Evolutionary conservation across 441 rosid species (phyloP).

Genomic region (Hura crepitans): DNA sequence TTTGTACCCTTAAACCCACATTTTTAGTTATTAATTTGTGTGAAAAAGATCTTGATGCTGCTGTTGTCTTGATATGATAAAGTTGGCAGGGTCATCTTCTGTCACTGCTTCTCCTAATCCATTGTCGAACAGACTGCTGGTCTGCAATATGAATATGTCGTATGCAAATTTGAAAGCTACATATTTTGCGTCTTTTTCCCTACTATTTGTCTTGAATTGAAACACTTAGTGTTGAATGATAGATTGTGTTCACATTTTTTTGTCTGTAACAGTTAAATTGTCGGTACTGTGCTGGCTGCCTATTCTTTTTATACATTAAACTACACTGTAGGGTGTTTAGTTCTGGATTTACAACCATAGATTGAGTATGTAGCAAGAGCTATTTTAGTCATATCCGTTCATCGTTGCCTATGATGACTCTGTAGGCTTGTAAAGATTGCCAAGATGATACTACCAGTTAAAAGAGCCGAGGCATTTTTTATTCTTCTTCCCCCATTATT

Average conservation of each 20-base stretch:
- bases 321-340: background rate
- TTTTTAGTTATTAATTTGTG: background rate
- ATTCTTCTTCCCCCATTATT: background rate
- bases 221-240: too few relatives aligned
- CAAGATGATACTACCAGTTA: slow-evolving; percentile 9
- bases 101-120: background rate
- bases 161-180: too few relatives aligned
- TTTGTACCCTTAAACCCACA: background rate
- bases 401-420: background rate
- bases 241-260: too few relatives aligned
- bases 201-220: too few relatives aligned
- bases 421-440: slow-evolving; percentile 1
- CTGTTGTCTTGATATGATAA: background rate
- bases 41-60: background rate
- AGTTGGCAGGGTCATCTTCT: background rate
- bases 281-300: too few relatives aligned
- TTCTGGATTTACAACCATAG: background rate
- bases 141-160: too few relatives aligned
- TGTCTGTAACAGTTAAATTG: too few relatives aligned
- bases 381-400: background rate
- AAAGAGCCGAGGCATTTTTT: slow-evolving; percentile 29
- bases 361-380: background rate
- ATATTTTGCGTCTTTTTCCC: too few relatives aligned
- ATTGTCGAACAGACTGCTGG: background rate
- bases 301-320: too few relatives aligned